A percentile compares a stretch with the other conserved stretches of the same genome.
Conservation (phyloP, 257 asterid genomes). For the Eustoma russellianum region DNA sequence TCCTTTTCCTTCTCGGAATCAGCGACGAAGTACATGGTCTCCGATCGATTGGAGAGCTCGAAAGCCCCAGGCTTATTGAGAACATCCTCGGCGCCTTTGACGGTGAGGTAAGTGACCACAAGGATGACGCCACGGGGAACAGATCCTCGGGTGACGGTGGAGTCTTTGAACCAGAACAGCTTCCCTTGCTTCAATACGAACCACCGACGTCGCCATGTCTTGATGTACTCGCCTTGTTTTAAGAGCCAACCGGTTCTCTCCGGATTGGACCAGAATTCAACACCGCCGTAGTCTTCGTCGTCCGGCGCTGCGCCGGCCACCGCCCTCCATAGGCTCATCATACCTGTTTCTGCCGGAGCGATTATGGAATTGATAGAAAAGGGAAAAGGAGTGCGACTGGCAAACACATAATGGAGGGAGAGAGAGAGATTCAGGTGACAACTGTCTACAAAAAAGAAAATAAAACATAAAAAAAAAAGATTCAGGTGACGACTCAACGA, state of each 20-base stretch:
- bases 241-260: slow-evolving; percentile 87
- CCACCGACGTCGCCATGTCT: slow-evolving; percentile 99
- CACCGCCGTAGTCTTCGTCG: slow-evolving; percentile 58
- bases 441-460: too few relatives aligned
- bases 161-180: slow-evolving; percentile 95
- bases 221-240: slow-evolving; percentile 95
- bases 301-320: slow-evolving; percentile 45
- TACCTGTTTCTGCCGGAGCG: slow-evolving; percentile 5
- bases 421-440: slow-evolving; percentile 2
- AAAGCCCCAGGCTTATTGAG: slow-evolving; percentile 71
- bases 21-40: slow-evolving; percentile 86
- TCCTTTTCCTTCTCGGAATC: slow-evolving; percentile 91
- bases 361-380: neutral
- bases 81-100: slow-evolving; percentile 91
- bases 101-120: slow-evolving; percentile 71
- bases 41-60: slow-evolving; percentile 65
- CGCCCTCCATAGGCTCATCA: slow-evolving; percentile 81
- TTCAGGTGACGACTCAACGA: too few relatives aligned
- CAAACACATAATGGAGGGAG: too few relatives aligned
- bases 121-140: slow-evolving; percentile 79
- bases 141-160: slow-evolving; percentile 53
- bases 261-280: slow-evolving; percentile 75
- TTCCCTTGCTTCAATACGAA: slow-evolving; percentile 86
- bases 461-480: too few relatives aligned
- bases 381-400: neutral